These are phyloP conservation scores for Trichoderma hamatum DNA, from an alignment of 2,329 filamentous ascomycete species.

Conservation along the genomic window DNA sequence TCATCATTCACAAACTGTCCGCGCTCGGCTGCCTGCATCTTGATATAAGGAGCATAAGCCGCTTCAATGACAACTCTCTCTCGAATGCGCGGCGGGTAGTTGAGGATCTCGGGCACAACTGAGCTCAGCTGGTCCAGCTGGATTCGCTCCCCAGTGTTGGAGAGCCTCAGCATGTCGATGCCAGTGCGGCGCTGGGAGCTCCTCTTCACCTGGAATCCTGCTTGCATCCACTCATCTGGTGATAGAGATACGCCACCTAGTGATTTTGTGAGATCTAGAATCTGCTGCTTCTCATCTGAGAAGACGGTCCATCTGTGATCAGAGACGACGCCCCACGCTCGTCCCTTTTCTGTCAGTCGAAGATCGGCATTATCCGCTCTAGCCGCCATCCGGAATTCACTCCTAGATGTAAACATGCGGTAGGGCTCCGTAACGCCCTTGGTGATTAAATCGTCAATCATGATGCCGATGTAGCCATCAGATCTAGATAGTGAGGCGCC, in stretches of 20 bases:
- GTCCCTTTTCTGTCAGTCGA: constrained; percentile 78
- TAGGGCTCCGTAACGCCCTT: constrained; percentile 98
- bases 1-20: constrained; percentile 76
- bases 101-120: constrained; percentile 58
- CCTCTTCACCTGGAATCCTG: constrained; percentile 69
- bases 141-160: constrained; percentile 51
- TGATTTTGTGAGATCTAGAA: constrained; percentile 64
- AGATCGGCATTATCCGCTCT: constrained; percentile 93
- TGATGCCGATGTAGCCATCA: constrained; percentile 96
- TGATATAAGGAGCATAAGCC: constrained; percentile 83
- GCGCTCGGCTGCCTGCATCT: constrained; percentile 68
- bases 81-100: constrained; percentile 62
- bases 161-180: constrained; percentile 76
- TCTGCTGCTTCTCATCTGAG: constrained; percentile 65
- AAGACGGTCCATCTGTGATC: constrained; percentile 77
- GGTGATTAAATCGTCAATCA: constrained; percentile 97
- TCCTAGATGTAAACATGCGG: constrained; percentile 95
- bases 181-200: constrained; percentile 71
- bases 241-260: constrained; percentile 63
- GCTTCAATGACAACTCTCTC: constrained; percentile 79
- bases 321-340: constrained; percentile 75
- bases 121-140: constrained; percentile 58
- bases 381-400: constrained; percentile 91
- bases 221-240: constrained; percentile 66
- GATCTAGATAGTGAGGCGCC: constrained; percentile 73